Evolutionary conservation across 176 grass and related monocot species (phyloP).

Genomic region (Oryza coarctata): DNA sequence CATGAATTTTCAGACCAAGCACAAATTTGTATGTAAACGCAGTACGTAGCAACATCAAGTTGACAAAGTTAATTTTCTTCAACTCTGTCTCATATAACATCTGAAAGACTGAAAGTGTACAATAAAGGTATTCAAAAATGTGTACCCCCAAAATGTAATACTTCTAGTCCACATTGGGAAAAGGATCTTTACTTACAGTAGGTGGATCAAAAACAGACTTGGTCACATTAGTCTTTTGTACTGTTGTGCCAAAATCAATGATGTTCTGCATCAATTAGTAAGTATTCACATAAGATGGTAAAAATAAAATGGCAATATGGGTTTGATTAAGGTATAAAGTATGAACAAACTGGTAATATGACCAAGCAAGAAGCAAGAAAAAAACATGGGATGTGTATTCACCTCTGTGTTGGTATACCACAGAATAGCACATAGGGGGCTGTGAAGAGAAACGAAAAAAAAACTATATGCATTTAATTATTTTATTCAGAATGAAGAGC

Average conservation of each 20-base stretch:
- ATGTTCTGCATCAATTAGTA: conserved; percentile 56
- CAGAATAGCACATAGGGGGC: background rate
- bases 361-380: background rate
- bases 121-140: background rate
- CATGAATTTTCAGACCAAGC: conserved; percentile 7
- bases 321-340: background rate
- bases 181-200: conserved; percentile 46
- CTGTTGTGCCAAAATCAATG: conserved; percentile 57
- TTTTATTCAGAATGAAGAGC: background rate
- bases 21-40: background rate
- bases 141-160: background rate
- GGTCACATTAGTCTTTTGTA: conserved; percentile 64
- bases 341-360: background rate
- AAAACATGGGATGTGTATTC: background rate
- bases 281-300: conserved; percentile 14
- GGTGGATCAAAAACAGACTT: conserved; percentile 68
- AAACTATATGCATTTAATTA: background rate
- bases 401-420: background rate
- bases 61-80: background rate
- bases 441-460: background rate
- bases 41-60: conserved; percentile 16
- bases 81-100: background rate
- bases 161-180: background rate
- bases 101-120: background rate
- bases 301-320: background rate